Evolutionary conservation across 306 rosid species (phyloP).

Genomic region (Biancaea sappan): DNA sequence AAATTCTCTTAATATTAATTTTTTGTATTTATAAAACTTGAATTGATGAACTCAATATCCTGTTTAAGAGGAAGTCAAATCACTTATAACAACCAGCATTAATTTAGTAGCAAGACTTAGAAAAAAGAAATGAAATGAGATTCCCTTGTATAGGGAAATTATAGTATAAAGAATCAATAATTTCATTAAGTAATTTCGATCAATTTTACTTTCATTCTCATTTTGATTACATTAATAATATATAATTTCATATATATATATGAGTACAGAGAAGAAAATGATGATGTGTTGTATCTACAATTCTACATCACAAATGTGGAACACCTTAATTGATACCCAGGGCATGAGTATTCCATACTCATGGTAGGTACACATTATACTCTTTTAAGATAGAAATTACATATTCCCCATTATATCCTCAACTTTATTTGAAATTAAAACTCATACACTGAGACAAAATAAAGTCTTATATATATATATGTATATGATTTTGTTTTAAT

Average conservation of each 20-base stretch:
- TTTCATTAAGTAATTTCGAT: not conserved
- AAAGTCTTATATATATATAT: not conserved
- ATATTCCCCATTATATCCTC: slow-evolving; percentile 33
- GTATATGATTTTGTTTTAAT: too few relatives aligned
- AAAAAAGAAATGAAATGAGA: too few relatives aligned
- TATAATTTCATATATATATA: not conserved
- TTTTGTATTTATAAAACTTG: too few relatives aligned
- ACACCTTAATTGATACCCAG: slow-evolving; percentile 38
- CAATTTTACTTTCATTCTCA: not conserved
- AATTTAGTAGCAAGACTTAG: too few relatives aligned
- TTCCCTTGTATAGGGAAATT: too few relatives aligned
- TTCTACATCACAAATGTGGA: slow-evolving; percentile 28
- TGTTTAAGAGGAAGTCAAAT: too few relatives aligned
- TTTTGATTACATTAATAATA: not conserved
- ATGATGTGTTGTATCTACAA: slow-evolving; percentile 15
- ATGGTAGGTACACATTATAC: slow-evolving; percentile 32
- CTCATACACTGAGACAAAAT: too few relatives aligned
- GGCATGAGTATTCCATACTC: slow-evolving; percentile 41
- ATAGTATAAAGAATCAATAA: not conserved
- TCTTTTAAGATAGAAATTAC: not conserved
- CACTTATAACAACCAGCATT: too few relatives aligned
- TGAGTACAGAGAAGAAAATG: slow-evolving; percentile 18
- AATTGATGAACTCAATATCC: too few relatives aligned
- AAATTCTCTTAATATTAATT: too few relatives aligned
- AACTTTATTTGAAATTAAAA: not conserved